phyloP scores from a whole-genome alignment of 1,284 basidiomycete genomes.

The Agaricales sp. region DNA sequence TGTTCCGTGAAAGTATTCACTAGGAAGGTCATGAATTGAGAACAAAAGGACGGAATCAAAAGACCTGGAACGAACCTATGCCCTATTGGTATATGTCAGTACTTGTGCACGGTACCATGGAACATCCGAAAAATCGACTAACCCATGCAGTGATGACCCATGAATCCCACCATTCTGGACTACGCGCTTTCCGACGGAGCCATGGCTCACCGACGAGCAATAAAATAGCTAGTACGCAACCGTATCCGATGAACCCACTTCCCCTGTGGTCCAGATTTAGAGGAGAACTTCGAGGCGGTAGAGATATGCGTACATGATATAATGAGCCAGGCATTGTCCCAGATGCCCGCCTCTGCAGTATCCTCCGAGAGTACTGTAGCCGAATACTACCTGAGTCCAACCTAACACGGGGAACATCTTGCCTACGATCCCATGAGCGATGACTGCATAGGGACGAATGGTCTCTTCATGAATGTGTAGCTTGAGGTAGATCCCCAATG shows the following conservation, averaged over 20 bases:
- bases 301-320: slow-evolving; percentile 62
- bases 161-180: slow-evolving; percentile 89
- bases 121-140: slow-evolving; percentile 15
- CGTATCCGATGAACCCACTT: slow-evolving; percentile 84
- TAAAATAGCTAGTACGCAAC: slow-evolving; percentile 74
- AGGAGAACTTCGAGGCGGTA: background rate
- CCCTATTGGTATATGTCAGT: slow-evolving; percentile 27
- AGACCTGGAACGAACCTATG: slow-evolving; percentile 34
- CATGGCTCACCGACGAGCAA: slow-evolving; percentile 78
- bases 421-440: slow-evolving; percentile 73
- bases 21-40: slow-evolving; percentile 15
- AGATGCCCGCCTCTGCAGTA: slow-evolving; percentile 66
- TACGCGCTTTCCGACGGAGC: slow-evolving; percentile 60
- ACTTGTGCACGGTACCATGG: too few relatives aligned
- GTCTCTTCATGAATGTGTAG: slow-evolving; percentile 80
- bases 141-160: slow-evolving; percentile 87
- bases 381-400: slow-evolving; percentile 81
- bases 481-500: slow-evolving; percentile 85
- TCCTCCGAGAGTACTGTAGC: slow-evolving; percentile 51
- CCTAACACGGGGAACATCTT: slow-evolving; percentile 82
- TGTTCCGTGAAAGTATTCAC: slow-evolving; percentile 96
- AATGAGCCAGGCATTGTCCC: slow-evolving; percentile 83
- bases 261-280: slow-evolving; percentile 21
- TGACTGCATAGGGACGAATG: slow-evolving; percentile 66
- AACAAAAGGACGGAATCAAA: too few relatives aligned